These are phyloP conservation scores for Eucalyptus sp. DNA, from an alignment of 345 rosid genomes.

Conservation along the genomic window DNA sequence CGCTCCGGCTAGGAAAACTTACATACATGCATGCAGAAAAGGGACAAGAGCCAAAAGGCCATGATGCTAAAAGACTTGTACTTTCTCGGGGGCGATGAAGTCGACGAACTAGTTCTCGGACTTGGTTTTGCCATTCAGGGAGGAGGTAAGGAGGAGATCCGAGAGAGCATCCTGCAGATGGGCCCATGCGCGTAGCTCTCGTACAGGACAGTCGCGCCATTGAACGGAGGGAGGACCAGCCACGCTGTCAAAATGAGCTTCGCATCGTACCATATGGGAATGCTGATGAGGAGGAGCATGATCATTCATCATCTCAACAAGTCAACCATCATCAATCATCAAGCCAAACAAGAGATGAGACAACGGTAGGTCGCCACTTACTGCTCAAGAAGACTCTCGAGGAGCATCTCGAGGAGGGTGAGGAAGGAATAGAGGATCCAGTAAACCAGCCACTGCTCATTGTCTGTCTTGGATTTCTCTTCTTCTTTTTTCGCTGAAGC, in stretches of 20 bases:
- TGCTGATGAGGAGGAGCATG: background rate
- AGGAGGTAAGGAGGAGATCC: background rate
- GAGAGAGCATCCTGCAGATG: background rate
- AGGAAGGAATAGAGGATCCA: conserved; percentile 37
- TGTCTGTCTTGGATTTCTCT: background rate
- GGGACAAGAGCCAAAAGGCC: background rate
- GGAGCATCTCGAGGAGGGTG: conserved; percentile 26
- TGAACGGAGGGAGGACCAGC: conserved; percentile 36
- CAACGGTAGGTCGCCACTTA: background rate
- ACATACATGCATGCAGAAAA: background rate
- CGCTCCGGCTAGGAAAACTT: background rate
- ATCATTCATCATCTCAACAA: background rate
- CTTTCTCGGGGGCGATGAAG: background rate
- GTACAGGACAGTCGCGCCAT: conserved; percentile 31
- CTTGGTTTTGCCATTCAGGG: background rate
- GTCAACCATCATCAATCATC: background rate
- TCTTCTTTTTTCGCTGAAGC: no score
- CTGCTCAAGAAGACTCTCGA: conserved; percentile 22
- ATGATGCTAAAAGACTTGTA: background rate
- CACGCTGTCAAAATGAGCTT: conserved; percentile 21
- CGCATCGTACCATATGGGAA: conserved; percentile 29
- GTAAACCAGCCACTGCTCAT: conserved; percentile 39
- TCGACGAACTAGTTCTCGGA: background rate
- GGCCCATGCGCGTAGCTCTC: conserved; percentile 11
- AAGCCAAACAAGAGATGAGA: background rate